Conservation (phyloP, 176 grass and related monocot species). For the Oryza brachyantha region DNA sequence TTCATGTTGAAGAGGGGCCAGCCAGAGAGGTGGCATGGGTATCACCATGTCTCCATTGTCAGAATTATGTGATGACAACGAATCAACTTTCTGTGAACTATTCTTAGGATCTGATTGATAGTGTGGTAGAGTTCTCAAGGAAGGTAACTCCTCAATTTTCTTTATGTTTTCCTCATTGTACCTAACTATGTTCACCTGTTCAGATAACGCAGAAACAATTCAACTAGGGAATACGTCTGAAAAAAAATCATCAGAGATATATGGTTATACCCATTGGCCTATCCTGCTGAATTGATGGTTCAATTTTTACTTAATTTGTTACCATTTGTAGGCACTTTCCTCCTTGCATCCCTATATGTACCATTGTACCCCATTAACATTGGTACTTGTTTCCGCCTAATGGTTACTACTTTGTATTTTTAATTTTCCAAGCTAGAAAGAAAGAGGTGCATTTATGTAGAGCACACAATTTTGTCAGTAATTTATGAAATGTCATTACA, state of each 20-base stretch:
- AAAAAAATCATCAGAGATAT: not conserved
- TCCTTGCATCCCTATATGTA: not conserved
- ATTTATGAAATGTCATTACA: not conserved
- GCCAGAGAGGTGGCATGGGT: slow-evolving; percentile 77
- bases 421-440: not conserved
- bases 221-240: not conserved
- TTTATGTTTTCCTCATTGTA: slow-evolving; percentile 55
- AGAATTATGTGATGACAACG: slow-evolving; percentile 22
- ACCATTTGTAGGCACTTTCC: not conserved
- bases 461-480: not conserved
- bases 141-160: slow-evolving; percentile 37
- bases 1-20: slow-evolving; percentile 51
- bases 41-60: slow-evolving; percentile 54
- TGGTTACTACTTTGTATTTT: not conserved
- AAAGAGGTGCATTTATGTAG: not conserved
- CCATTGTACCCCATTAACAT: not conserved
- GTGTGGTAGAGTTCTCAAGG: slow-evolving; percentile 33
- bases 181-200: slow-evolving; percentile 70
- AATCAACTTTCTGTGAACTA: slow-evolving; percentile 33
- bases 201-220: not conserved
- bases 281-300: not conserved
- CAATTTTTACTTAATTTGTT: not conserved
- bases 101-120: not conserved
- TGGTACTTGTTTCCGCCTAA: not conserved
- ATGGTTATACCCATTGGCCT: not conserved